These are phyloP conservation scores for Zancudomyces culisetae DNA, from an alignment of 371 early-diverging fungal genomes.

Conservation along the genomic window DNA sequence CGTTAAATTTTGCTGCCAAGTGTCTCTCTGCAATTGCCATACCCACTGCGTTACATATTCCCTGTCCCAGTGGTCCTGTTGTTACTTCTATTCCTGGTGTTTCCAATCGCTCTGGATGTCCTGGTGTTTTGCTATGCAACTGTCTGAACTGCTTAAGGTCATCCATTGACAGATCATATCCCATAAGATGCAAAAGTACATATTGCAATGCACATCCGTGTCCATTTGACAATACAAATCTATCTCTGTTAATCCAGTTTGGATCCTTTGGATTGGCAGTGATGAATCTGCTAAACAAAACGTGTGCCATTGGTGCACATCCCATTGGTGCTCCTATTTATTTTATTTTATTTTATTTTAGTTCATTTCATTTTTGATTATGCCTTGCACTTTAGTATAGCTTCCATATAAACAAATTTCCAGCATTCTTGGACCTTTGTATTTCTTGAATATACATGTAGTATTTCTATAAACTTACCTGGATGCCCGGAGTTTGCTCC, in stretches of 20 bases:
- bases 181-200: constrained; percentile 71
- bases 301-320: constrained; percentile 91
- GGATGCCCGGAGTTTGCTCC: constrained; percentile 97
- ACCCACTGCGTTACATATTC: constrained; percentile 92
- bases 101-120: constrained; percentile 79
- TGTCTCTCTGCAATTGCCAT: constrained; percentile 84
- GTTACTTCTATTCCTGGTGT: constrained; percentile 92
- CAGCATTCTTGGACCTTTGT: not conserved
- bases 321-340: constrained; percentile 84
- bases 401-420: not conserved
- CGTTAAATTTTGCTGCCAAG: constrained; percentile 78
- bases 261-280: constrained; percentile 72
- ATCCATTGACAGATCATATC: constrained; percentile 72
- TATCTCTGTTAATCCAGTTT: constrained; percentile 82
- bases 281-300: constrained; percentile 72
- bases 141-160: constrained; percentile 93
- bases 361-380: not conserved
- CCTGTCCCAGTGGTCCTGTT: constrained; percentile 99
- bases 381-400: not conserved
- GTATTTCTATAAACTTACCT: constrained; percentile 17
- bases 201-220: constrained; percentile 96
- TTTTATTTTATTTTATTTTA: not conserved
- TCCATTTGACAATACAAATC: constrained; percentile 98
- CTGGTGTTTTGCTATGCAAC: constrained; percentile 71
- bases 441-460: not conserved